Base-by-base conservation (phyloP, 805 yeast species). In the Myxozyma geophila region DNA sequence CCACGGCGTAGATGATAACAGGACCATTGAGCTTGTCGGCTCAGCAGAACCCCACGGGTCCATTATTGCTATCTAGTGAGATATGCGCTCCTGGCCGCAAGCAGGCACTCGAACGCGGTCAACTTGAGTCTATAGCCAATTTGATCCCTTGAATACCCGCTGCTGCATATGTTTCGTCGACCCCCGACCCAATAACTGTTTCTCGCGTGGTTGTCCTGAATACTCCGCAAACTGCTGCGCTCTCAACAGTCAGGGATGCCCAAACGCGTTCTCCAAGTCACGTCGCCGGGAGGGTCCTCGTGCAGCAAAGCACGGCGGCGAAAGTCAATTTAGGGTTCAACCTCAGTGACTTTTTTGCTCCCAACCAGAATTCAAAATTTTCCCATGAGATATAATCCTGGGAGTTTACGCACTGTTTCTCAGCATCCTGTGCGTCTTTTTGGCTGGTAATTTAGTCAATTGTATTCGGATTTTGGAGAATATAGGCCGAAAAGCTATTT, bases 21-120 rank as follows among this genome's bases (percentile, higher is more conserved):
- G 43, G 46, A 33, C n/a, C 33, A 53, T 9, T 21, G 58, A 19
- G 12, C 52, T 46, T 39, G 60, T 2, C 23, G 59, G 47, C 43
- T 49, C 58, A 40, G 44, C 58, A 21, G 67, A 59, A 37, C 64
- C 63, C 67, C 67, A 63, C 10, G 67, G 64, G 59, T 62, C 65
- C 65, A 62, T 62, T 19, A 43, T 43, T 43, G 15, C 41, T 19
- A 13, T n/a, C 15, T 43, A 3, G 28, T 28, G 28, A 2, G 19
- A n/a, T 43, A 43, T 43, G 2, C 21, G 9, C 47, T 12, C 3
- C 21, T 8, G 47, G 47, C 47, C 9, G 4, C 47, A n/a, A 39
- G n/a, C n/a, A 39, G 13, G n/a, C 13, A 13, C 43, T 39, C 28
- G 28, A 28, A 28, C 28, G 28, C 28, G 28, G 28, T 28, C 5